These are phyloP conservation scores for Pleomassaria siparia DNA, from an alignment of 2,329 filamentous ascomycete genomes.

Conservation along the genomic window DNA sequence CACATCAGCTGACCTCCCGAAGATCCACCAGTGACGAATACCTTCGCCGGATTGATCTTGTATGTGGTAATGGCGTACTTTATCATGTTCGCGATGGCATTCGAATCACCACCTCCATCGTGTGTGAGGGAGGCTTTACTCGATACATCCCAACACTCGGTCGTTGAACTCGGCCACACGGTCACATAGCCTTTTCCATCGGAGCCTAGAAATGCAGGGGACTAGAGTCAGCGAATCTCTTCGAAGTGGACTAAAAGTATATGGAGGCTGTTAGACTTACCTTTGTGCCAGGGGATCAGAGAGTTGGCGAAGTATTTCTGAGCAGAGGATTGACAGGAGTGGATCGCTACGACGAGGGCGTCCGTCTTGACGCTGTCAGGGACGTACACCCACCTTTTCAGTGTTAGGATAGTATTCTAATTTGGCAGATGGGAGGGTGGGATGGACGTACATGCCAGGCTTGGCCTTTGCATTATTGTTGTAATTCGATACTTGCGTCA, in stretches of 20 bases:
- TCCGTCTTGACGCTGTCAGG: conserved; percentile 28
- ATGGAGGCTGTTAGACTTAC: too few relatives aligned
- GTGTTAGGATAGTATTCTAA: conserved; percentile 2
- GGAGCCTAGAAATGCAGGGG: too few relatives aligned
- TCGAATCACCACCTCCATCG: conserved; percentile 59
- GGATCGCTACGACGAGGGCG: conserved; percentile 33
- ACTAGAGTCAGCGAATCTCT: too few relatives aligned
- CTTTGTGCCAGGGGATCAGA: conserved; percentile 35
- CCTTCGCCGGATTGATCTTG: conserved; percentile 52
- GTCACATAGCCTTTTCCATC: conserved; percentile 34
- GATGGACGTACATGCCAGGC: conserved; percentile 25
- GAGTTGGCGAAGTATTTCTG: conserved; percentile 32
- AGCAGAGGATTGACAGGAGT: conserved; percentile 33
- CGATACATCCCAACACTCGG: conserved; percentile 61
- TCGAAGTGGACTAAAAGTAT: too few relatives aligned
- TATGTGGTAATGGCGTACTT: conserved; percentile 57
- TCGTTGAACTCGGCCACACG: conserved; percentile 34
- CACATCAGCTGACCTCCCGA: conserved; percentile 43
- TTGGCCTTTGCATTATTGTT: conserved; percentile 26
- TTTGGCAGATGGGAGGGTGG: background rate
- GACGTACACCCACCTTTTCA: conserved; percentile 30
- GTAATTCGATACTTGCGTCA: conserved; percentile 32
- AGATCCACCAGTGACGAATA: conserved; percentile 58
- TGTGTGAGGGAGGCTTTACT: conserved; percentile 57
- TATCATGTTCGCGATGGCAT: conserved; percentile 62